phyloP scores from a whole-genome alignment of 73 alveolate species.

The Paramecium caudatum region DNA sequence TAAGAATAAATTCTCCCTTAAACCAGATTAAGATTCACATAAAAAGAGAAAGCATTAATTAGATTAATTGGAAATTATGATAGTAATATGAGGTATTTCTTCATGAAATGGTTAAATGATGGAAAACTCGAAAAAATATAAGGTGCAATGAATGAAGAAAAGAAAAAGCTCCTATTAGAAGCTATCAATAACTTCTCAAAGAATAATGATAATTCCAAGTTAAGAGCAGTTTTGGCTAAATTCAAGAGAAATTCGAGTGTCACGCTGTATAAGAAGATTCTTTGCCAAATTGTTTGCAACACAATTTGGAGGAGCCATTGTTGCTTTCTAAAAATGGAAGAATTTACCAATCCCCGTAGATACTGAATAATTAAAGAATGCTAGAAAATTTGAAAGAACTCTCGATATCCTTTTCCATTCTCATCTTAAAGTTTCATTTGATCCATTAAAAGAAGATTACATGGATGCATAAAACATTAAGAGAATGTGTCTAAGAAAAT shows the following conservation, averaged over 20 bases:
- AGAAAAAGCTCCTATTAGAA: slow-evolving; percentile 15
- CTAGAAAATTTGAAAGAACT: slow-evolving; percentile 59
- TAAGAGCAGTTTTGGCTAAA: slow-evolving; percentile 18
- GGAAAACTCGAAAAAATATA: background rate
- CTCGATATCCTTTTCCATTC: background rate
- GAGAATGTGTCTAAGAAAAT: slow-evolving; percentile 28
- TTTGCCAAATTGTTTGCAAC: slow-evolving; percentile 52
- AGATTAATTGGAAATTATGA: slow-evolving; percentile 38
- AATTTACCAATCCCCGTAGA: slow-evolving; percentile 48
- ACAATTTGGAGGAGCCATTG: slow-evolving; percentile 44
- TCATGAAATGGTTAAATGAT: slow-evolving; percentile 22
- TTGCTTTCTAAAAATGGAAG: slow-evolving; percentile 57
- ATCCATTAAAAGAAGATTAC: slow-evolving; percentile 43
- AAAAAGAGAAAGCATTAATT: slow-evolving; percentile 13
- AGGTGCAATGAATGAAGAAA: slow-evolving; percentile 43
- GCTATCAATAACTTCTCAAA: background rate
- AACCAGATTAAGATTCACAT: background rate
- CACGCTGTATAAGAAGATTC: slow-evolving; percentile 53
- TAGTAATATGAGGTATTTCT: background rate
- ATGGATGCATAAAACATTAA: slow-evolving; percentile 2
- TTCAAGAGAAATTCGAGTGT: slow-evolving; percentile 51
- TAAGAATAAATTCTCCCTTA: background rate
- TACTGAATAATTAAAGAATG: slow-evolving; percentile 14
- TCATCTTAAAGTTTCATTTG: background rate
- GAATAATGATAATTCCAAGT: background rate